Conservation (phyloP, 1,284 basidiomycete species). For the Cutaneotrichosporon sp. region DNA sequence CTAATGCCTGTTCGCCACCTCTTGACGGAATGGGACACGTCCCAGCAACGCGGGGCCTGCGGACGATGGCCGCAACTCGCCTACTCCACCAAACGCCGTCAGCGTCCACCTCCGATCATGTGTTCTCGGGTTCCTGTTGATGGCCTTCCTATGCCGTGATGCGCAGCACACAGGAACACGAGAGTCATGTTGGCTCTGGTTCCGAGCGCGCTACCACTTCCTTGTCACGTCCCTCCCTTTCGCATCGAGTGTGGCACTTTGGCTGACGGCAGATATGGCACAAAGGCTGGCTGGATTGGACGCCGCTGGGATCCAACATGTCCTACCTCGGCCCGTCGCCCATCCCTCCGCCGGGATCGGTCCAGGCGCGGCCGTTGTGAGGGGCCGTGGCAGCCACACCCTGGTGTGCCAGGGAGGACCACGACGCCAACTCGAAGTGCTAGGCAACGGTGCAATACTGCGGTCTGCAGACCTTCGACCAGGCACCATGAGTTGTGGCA, state of each 20-base stretch:
- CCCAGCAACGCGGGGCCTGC: no score
- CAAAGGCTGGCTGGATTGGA: constrained; percentile 6
- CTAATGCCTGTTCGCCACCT: no score
- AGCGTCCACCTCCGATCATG: no score
- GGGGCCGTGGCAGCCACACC: not conserved
- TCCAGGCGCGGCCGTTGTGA: constrained; percentile 1
- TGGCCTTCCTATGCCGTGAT: not conserved
- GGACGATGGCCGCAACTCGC: no score
- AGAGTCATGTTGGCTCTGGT: no score
- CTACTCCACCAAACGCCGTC: no score
- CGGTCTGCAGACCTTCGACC: not conserved
- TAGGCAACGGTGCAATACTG: not conserved
- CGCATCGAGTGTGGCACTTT: not conserved
- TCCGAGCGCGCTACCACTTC: not conserved
- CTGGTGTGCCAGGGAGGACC: not conserved
- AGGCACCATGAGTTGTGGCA: not conserved
- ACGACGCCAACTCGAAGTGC: not conserved
- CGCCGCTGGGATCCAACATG: not conserved
- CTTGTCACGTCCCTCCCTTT: not conserved
- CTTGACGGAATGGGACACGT: no score
- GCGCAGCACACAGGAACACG: no score
- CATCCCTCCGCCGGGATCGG: not conserved
- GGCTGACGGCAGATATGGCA: constrained; percentile 12
- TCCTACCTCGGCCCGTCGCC: constrained; percentile 7
- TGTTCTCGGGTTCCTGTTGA: not conserved